Evolutionary conservation across 495 filamentous ascomycete species (phyloP), one percentile per base, ranked within the genome.

Genomic region (Neurospora sp.): DNA sequence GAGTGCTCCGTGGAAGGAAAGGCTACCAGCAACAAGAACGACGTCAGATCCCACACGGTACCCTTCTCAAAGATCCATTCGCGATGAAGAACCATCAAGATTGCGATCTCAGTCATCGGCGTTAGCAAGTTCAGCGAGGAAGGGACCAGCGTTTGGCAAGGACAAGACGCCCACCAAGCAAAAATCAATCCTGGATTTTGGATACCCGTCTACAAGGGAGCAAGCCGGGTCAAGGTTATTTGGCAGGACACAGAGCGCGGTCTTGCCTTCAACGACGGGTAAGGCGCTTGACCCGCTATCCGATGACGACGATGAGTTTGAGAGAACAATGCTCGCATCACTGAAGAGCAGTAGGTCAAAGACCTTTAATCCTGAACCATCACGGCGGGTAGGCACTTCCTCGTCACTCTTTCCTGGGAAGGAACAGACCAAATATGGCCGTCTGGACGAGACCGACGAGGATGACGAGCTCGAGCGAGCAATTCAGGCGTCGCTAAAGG

Each of bases 111-210:
- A 39, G 35, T 44, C 42, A 40, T 42, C 39, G 27, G 23, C 62
- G 16, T 35, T 31, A 71, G 6, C 39, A 18, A 66, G 27, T 31
- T 66, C 54, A 66, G 27, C 14, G 27, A 69, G 23, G 23, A 40
- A 41, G 38, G 69, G 38, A 16, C 75, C 74, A n/a, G 73, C 74
- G 48, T 69, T 31, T 14, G 54, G 37, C 71, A 41, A 37, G 11
- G 37, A 20, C 11, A 40, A 23, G 27, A 35, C 69, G 5, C 20
- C 69, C 0, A 35, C 48, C 39, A 71, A 71, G n/a, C 75, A 76
- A 42, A 72, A 7, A 4, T 73, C 74, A 0, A 78, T 80, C 44
- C 71, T 41, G 18, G 66, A 37, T 11, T 77, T 75, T 73, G 78
- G 75, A 35, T 66, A 66, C 27, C 54, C 23, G 1, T 31, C 54